Base-by-base conservation (phyloP, 371 early-diverging fungal species). In the Nematocida minor region DNA sequence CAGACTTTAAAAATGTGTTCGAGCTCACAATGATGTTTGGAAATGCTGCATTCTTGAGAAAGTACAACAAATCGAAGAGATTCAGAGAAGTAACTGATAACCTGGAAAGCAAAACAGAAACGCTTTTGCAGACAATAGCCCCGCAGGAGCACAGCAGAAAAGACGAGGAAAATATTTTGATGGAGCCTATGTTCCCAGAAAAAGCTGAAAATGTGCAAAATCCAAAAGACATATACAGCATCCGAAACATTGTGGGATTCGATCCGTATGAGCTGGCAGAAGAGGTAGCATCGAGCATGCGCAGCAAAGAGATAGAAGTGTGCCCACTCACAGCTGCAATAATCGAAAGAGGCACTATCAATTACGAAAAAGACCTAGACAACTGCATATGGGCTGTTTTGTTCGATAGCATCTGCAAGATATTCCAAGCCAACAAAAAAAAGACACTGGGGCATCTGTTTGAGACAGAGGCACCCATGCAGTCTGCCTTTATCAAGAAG, bases 1-100 rank as follows among this genome's bases (percentile, higher is more conserved):
- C 7, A 1, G 0, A 34, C 1, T 18, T 27, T 32, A 32, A 20
- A 16, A 70, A 4, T 1, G 14, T 14, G 11, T 4, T 6, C 4
- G 34, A 51, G 27, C 63, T 70, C 18, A 51, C 53, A 22, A 36
- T 64, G 38, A 22, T n/a, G 41, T 70, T 70, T 69, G 69, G 69
- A 63, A 36, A 22, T 31, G 49, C 55, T 11, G 38, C 32, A 16
- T 69, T 69, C 32, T 6, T 40, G 14, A 70, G 42, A 38, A 46
- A n/a, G 38, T 40, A 38, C 20, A 54, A 62, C 25, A 62, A 74
- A 38, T 20, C 16, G 34, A 63, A 70, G 62, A 18, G 40, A 38
- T 14, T 62, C 2, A 20, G 7, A 7, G 48, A 60, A 31, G 32
- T 48, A 16, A 38, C 53, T n/a, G 9, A 40, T 20, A 18, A n/a